These are phyloP conservation scores for Schizopora paradoxa DNA, from an alignment of 1,284 basidiomycete species.

Conservation along the genomic window DNA sequence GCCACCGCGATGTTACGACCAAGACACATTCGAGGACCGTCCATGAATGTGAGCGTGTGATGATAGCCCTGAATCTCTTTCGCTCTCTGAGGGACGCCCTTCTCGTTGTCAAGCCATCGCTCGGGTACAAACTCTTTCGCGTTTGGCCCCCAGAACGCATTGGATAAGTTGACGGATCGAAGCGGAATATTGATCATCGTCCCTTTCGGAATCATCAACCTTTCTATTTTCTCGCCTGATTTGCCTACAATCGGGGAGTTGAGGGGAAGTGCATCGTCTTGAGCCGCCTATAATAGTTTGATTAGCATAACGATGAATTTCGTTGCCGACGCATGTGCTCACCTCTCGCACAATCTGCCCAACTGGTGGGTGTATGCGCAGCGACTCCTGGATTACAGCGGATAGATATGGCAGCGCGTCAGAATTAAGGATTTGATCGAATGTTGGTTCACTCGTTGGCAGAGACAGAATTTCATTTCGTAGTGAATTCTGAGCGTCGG, in stretches of 20 bases:
- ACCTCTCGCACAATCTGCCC: slow-evolving; percentile 35
- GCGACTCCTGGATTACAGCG: slow-evolving; percentile 22
- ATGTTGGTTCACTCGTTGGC: slow-evolving; percentile 23
- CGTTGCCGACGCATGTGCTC: too few relatives aligned
- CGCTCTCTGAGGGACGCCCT: background rate
- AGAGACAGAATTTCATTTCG: slow-evolving; percentile 24
- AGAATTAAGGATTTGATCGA: slow-evolving; percentile 26
- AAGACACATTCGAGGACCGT: background rate
- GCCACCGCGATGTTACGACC: background rate
- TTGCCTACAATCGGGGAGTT: background rate
- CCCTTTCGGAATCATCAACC: background rate
- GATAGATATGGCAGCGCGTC: slow-evolving; percentile 18
- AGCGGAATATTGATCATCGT: background rate
- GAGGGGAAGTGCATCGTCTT: slow-evolving; percentile 1
- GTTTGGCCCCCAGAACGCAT: slow-evolving; percentile 1
- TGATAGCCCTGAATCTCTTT: background rate
- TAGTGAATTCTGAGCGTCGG: slow-evolving; percentile 25
- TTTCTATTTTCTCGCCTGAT: background rate
- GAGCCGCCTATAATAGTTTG: background rate
- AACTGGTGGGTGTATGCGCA: slow-evolving; percentile 22
- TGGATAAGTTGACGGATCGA: background rate
- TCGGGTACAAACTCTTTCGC: slow-evolving; percentile 1
- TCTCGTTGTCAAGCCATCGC: background rate
- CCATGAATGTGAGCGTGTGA: background rate
- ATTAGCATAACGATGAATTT: too few relatives aligned